A percentile compares a stretch with the other conserved stretches of the same genome.
These are phyloP conservation scores for Macrotyloma uniflorum DNA, from an alignment of 306 rosid genomes.

Conservation along the genomic window DNA sequence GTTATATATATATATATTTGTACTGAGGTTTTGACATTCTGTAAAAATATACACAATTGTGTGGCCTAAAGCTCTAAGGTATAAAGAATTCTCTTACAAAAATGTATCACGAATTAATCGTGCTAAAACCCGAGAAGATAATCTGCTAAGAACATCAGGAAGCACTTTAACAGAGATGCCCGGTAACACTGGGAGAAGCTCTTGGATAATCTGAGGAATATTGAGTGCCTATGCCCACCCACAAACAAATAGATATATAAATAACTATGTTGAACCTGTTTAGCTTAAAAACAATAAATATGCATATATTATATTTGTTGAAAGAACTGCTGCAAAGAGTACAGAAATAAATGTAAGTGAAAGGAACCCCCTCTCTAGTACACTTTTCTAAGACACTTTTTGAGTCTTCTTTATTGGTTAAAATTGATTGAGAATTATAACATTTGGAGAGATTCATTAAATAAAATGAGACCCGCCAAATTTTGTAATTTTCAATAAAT, in stretches of 20 bases:
- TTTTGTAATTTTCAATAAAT: no score
- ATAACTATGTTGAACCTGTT: conserved; percentile 13
- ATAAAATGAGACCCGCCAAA: no score
- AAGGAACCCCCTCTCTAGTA: no score
- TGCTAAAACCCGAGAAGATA: conserved; percentile 90
- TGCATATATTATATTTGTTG: neutral
- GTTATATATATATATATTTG: neutral
- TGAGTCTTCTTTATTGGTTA: no score
- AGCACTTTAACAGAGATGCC: conserved; percentile 80
- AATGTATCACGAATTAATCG: conserved; percentile 80
- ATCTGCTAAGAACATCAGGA: conserved; percentile 79
- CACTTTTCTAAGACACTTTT: no score
- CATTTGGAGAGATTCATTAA: neutral
- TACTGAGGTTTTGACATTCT: conserved; percentile 30
- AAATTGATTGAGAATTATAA: no score
- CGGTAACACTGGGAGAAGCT: conserved; percentile 88
- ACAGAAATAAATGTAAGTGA: neutral
- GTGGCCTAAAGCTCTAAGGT: conserved; percentile 29
- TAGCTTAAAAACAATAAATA: neutral
- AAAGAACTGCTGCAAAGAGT: conserved; percentile 4
- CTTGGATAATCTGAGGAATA: conserved; percentile 66
- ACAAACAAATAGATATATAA: conserved; percentile 27
- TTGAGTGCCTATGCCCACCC: conserved; percentile 53
- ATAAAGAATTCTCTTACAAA: conserved; percentile 46
- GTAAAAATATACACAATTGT: conserved; percentile 46